Conservation (phyloP, 2,329 filamentous ascomycete species). For the Pseudogymnoascus sp. region DNA sequence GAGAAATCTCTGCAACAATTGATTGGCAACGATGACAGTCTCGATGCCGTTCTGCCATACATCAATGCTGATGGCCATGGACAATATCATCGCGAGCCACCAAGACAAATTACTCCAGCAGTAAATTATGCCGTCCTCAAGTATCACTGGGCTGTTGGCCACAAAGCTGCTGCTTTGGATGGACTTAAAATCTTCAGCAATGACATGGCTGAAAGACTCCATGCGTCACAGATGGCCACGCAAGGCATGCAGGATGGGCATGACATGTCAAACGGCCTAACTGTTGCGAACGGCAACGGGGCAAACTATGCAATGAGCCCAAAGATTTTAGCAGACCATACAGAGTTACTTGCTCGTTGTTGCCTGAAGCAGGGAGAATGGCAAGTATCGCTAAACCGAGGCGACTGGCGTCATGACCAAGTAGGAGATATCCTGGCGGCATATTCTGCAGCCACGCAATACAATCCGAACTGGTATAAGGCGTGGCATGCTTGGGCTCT, state of each 20-base stretch:
- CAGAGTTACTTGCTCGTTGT: conserved; percentile 79
- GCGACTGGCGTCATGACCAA: conserved; percentile 80
- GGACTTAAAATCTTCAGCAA: conserved; percentile 52
- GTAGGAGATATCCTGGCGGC: conserved; percentile 85
- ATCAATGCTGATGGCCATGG: conserved; percentile 37
- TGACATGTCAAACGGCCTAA: conserved; percentile 22
- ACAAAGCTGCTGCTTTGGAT: conserved; percentile 51
- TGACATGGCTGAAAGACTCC: conserved; percentile 40
- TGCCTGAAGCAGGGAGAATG: conserved; percentile 95
- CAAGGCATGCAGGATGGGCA: conserved; percentile 26
- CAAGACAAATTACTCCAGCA: conserved; percentile 44
- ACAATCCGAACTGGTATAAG: conserved; percentile 95
- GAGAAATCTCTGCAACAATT: conserved; percentile 91
- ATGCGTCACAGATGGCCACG: conserved; percentile 22
- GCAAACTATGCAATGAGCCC: conserved; percentile 30
- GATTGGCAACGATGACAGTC: conserved; percentile 61
- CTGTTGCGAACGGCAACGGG: conserved; percentile 29
- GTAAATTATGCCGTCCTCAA: conserved; percentile 97
- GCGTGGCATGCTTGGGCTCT: conserved; percentile 98
- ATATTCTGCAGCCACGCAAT: conserved; percentile 85
- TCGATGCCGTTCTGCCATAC: conserved; percentile 53
- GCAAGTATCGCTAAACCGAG: conserved; percentile 77
- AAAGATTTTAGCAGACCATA: conserved; percentile 50
- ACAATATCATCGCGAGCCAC: conserved; percentile 12
- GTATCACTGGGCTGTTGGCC: conserved; percentile 86